Percentiles rank a stretch among this genome's conserved stretches.
Conservation (phyloP, 1,284 basidiomycete species). For the Cystobasidium pallidum region DNA sequence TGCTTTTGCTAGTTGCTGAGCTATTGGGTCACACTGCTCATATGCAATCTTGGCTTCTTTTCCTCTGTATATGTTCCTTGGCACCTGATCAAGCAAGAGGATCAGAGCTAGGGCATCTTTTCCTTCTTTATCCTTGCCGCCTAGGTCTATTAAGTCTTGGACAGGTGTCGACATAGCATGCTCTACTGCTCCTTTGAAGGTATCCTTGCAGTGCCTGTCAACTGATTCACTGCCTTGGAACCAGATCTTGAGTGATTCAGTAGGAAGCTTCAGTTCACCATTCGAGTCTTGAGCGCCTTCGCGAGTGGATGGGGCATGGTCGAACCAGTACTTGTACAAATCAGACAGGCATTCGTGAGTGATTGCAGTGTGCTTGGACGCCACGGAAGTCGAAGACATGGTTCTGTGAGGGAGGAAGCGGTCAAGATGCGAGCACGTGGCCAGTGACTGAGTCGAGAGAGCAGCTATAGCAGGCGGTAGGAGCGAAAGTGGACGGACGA, state of each 20-base stretch:
- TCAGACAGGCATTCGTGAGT: constrained; percentile 20
- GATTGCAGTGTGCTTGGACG: constrained; percentile 12
- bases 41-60: constrained; percentile 43
- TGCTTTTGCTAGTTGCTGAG: neutral
- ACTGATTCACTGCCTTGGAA: constrained; percentile 31
- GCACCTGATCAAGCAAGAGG: constrained; percentile 43
- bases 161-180: constrained; percentile 4
- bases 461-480: neutral
- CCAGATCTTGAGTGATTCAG: constrained; percentile 24
- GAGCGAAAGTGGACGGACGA: constrained; percentile 7
- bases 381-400: constrained; percentile 7
- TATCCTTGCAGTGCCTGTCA: constrained; percentile 7
- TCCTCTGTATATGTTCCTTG: constrained; percentile 43
- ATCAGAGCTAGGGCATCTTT: constrained; percentile 37
- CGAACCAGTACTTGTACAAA: constrained; percentile 34
- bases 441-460: neutral
- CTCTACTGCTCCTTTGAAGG: constrained; percentile 35
- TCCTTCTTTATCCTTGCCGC: neutral
- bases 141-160: neutral
- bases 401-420: neutral
- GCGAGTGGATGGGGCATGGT: neutral
- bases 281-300: neutral
- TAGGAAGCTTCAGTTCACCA: constrained; percentile 3
- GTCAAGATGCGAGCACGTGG: neutral
- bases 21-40: constrained; percentile 33